A percentile compares a stretch with the other conserved stretches of the same genome.
phyloP scores from a whole-genome alignment of 176 grass and related monocot species.

The Aegilops speltoides region DNA sequence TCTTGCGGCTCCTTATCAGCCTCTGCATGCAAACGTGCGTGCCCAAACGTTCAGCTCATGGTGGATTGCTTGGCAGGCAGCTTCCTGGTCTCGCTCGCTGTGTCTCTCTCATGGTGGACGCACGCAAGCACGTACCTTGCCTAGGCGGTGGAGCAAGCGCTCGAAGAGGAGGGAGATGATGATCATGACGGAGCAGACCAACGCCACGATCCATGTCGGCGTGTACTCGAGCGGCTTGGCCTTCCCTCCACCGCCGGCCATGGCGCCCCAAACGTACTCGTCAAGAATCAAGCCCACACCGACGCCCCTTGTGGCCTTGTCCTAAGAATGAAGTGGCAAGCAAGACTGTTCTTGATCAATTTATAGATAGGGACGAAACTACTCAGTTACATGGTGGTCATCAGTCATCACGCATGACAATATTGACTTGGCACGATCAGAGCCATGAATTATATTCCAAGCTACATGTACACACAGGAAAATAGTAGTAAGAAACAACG shows the following conservation, averaged over 20 bases:
- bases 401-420: neutral
- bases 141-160: constrained; percentile 64
- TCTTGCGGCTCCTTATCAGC: constrained; percentile 50
- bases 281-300: neutral
- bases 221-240: constrained; percentile 60
- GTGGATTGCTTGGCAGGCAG: neutral
- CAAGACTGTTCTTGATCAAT: neutral
- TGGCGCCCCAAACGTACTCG: constrained; percentile 5
- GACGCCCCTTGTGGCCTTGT: neutral
- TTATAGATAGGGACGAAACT: neutral
- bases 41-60: neutral
- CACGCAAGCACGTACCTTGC: constrained; percentile 53
- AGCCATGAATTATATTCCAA: neutral
- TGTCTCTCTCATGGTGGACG: too few relatives aligned
- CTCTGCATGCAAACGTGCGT: neutral
- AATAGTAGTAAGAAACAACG: neutral
- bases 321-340: neutral
- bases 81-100: neutral
- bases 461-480: neutral
- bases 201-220: constrained; percentile 87
- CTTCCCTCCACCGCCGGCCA: constrained; percentile 45
- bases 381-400: neutral
- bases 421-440: neutral
- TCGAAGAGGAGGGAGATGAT: constrained; percentile 83
- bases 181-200: constrained; percentile 73